These are phyloP conservation scores for Myxozyma neglecta DNA, from an alignment of 805 yeast genomes.

Conservation along the genomic window DNA sequence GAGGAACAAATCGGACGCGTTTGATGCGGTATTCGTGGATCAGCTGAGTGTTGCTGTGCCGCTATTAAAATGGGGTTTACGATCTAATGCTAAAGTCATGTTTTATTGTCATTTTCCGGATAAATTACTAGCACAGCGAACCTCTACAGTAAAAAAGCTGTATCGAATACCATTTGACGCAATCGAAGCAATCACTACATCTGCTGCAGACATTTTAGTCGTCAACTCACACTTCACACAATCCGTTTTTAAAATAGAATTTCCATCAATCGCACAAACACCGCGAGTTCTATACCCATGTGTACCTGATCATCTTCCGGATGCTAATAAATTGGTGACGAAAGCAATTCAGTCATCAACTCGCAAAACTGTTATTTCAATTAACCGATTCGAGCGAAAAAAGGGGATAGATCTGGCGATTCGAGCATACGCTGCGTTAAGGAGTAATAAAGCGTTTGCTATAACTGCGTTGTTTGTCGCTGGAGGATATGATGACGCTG, in stretches of 20 bases:
- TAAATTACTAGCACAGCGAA: conserved; percentile 64
- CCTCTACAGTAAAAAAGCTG: conserved; percentile 51
- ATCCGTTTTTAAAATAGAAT: conserved; percentile 64
- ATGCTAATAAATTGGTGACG: background rate
- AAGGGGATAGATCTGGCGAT: conserved; percentile 82
- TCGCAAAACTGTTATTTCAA: conserved; percentile 57
- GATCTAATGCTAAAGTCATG: conserved; percentile 50
- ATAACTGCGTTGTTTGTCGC: conserved; percentile 59
- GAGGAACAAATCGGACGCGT: conserved; percentile 45
- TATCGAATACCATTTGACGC: conserved; percentile 82
- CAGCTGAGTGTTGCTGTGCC: conserved; percentile 87
- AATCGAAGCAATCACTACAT: conserved; percentile 80
- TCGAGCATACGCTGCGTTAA: conserved; percentile 56
- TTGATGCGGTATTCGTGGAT: conserved; percentile 80
- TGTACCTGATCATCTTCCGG: conserved; percentile 44
- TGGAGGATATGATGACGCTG: conserved; percentile 89
- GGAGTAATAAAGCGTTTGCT: conserved; percentile 43
- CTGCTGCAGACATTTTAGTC: conserved; percentile 71
- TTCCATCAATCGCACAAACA: conserved; percentile 40
- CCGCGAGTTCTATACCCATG: conserved; percentile 76
- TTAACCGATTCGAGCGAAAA: conserved; percentile 86
- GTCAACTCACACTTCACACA: conserved; percentile 89
- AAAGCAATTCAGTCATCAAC: background rate
- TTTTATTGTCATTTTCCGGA: conserved; percentile 98
- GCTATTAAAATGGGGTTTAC: conserved; percentile 46